Percentiles rank a stretch among this genome's conserved stretches.
Conservation (phyloP, 495 filamentous ascomycete species). For the Lineolata rhizophorae region DNA sequence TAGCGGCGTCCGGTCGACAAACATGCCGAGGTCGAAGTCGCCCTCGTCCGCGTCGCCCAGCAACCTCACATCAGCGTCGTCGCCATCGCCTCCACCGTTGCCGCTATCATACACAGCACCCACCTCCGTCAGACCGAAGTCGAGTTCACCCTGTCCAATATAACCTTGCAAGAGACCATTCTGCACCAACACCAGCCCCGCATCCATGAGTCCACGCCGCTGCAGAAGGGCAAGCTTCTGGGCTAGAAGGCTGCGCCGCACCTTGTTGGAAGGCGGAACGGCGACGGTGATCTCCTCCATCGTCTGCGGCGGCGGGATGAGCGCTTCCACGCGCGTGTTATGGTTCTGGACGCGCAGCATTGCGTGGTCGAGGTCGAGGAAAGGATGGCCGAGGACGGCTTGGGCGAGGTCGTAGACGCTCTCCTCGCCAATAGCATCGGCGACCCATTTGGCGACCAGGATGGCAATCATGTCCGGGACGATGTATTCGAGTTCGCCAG, state of each 20-base stretch:
- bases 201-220: slow-evolving; percentile 29
- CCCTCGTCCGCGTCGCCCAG: slow-evolving; percentile 16
- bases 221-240: slow-evolving; percentile 25
- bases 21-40: slow-evolving; percentile 22
- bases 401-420: slow-evolving; percentile 34
- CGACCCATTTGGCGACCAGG: slow-evolving; percentile 34
- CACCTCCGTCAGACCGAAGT: slow-evolving; percentile 21
- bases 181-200: slow-evolving; percentile 31
- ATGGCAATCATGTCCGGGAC: slow-evolving; percentile 37
- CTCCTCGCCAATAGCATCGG: slow-evolving; percentile 28
- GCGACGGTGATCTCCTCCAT: slow-evolving; percentile 33
- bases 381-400: slow-evolving; percentile 32
- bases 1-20: slow-evolving; percentile 31
- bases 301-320: slow-evolving; percentile 29
- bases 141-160: slow-evolving; percentile 30
- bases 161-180: slow-evolving; percentile 24
- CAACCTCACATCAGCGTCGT: slow-evolving; percentile 20
- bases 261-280: slow-evolving; percentile 22
- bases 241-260: slow-evolving; percentile 20
- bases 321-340: slow-evolving; percentile 19
- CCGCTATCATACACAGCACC: not conserved
- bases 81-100: too few relatives aligned
- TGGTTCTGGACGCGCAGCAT: slow-evolving; percentile 19
- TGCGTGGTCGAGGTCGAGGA: slow-evolving; percentile 29
- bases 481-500: slow-evolving; percentile 23